A percentile compares a stretch with the other conserved stretches of the same genome.
phyloP scores from a whole-genome alignment of 2,329 filamentous ascomycete species.

The Cladobotryum mycophilum region DNA sequence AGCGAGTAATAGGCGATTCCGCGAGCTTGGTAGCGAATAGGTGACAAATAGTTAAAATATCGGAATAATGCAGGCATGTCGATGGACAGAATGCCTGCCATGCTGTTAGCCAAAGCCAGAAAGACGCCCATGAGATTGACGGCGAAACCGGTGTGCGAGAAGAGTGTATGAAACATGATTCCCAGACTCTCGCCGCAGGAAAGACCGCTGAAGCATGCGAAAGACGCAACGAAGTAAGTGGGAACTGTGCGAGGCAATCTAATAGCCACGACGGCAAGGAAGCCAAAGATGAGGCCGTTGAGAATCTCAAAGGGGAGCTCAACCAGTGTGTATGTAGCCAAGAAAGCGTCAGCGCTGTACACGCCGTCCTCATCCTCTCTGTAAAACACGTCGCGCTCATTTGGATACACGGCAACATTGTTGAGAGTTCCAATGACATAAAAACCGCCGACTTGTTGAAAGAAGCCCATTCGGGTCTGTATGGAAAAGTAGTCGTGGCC shows the following conservation, averaged over 20 bases:
- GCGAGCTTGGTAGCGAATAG: constrained; percentile 62
- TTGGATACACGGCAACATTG: constrained; percentile 68
- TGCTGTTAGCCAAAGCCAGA: constrained; percentile 62
- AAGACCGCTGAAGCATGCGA: constrained; percentile 68
- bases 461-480: constrained; percentile 65
- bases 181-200: constrained; percentile 69
- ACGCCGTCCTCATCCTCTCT: constrained; percentile 67
- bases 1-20: constrained; percentile 63
- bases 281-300: constrained; percentile 57
- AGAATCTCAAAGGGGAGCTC: constrained; percentile 67
- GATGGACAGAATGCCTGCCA: constrained; percentile 66
- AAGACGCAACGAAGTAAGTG: constrained; percentile 62
- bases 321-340: constrained; percentile 61
- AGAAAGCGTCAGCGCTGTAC: constrained; percentile 65
- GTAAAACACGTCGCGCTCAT: constrained; percentile 69
- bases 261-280: constrained; percentile 57
- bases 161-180: constrained; percentile 74
- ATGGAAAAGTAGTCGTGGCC: constrained; percentile 62
- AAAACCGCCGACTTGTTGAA: constrained; percentile 64
- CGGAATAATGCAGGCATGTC: constrained; percentile 60
- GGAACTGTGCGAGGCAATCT: constrained; percentile 55
- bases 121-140: constrained; percentile 66
- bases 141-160: constrained; percentile 67
- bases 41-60: constrained; percentile 64
- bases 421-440: constrained; percentile 75